A percentile compares a stretch with the other conserved stretches of the same genome.
Evolutionary conservation across 2,329 filamentous ascomycete genomes (phyloP).

Genomic region (Ustilaginoidea virens): DNA sequence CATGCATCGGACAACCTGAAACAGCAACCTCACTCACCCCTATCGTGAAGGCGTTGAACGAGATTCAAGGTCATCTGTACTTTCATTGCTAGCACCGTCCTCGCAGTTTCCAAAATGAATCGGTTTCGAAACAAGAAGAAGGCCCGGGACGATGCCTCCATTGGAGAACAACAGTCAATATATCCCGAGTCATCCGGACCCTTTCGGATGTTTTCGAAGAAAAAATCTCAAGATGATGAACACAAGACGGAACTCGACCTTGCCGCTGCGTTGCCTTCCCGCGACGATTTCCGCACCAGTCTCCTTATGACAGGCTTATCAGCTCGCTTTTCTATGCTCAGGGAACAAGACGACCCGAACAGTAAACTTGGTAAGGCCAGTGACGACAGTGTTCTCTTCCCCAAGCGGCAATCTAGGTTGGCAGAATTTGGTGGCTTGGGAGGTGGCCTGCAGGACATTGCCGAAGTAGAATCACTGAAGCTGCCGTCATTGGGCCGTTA

Average conservation of each 20-base stretch:
- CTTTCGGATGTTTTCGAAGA: conserved; percentile 40
- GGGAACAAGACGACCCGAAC: conserved; percentile 83
- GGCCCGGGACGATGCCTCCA: conserved; percentile 39
- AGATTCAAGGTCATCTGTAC: no score
- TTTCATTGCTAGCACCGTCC: no score
- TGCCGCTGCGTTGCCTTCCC: conserved; percentile 56
- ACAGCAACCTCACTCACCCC: no score
- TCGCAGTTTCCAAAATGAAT: conserved; percentile 37
- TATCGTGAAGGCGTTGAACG: neutral
- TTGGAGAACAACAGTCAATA: conserved; percentile 31
- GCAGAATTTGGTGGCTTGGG: conserved; percentile 47
- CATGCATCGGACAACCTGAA: no score
- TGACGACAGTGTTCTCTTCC: conserved; percentile 82
- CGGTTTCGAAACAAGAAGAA: conserved; percentile 62
- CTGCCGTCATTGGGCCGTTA: conserved; percentile 43
- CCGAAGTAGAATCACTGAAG: conserved; percentile 72
- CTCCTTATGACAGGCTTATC: conserved; percentile 90
- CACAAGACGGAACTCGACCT: conserved; percentile 58
- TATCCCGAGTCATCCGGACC: conserved; percentile 38
- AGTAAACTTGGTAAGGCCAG: conserved; percentile 86
- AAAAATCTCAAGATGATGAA: conserved; percentile 39
- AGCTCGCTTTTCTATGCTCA: conserved; percentile 88
- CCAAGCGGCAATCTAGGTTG: conserved; percentile 65
- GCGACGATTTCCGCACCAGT: conserved; percentile 88
- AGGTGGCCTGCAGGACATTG: conserved; percentile 61